Conservation (phyloP, 139 green algal genomes). For the Chlamydomonas asymmetrica region DNA sequence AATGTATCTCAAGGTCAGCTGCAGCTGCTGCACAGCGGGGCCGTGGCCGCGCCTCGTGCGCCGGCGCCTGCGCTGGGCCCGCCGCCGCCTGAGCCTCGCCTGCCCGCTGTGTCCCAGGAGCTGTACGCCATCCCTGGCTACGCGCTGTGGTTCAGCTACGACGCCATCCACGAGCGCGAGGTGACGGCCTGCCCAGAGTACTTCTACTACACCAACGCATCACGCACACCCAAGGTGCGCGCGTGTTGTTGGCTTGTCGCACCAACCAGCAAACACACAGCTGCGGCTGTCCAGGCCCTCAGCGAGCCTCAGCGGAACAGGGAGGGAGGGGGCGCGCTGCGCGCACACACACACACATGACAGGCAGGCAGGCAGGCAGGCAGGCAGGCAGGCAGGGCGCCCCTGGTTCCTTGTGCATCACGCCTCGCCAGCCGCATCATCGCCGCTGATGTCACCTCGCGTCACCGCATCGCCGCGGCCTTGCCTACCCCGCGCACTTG, state of each 20-base stretch:
- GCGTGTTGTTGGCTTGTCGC: neutral
- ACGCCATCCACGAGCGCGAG: slow-evolving; percentile 58
- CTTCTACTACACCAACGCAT: slow-evolving; percentile 43
- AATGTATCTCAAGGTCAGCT: slow-evolving; percentile 39
- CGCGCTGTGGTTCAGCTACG: slow-evolving; percentile 60
- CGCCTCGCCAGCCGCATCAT: no score
- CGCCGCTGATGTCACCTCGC: no score
- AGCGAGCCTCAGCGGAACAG: neutral
- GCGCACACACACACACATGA: neutral
- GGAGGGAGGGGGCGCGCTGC: no score
- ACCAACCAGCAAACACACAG: neutral
- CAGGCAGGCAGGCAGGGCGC: neutral
- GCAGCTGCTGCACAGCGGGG: neutral
- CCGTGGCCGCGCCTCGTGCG: slow-evolving; percentile 9
- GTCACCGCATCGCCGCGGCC: neutral
- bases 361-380: neutral
- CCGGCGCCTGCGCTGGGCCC: neutral
- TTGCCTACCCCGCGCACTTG: neutral
- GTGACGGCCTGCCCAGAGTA: slow-evolving; percentile 52
- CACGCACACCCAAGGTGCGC: slow-evolving; percentile 33
- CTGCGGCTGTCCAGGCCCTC: neutral
- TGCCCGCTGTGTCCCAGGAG: slow-evolving; percentile 5
- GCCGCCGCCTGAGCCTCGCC: neutral
- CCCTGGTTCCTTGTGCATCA: neutral
- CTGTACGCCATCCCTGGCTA: slow-evolving; percentile 43